Evolutionary conservation across 2,329 filamentous ascomycete species (phyloP).

Genomic region (Cercospora beticola): DNA sequence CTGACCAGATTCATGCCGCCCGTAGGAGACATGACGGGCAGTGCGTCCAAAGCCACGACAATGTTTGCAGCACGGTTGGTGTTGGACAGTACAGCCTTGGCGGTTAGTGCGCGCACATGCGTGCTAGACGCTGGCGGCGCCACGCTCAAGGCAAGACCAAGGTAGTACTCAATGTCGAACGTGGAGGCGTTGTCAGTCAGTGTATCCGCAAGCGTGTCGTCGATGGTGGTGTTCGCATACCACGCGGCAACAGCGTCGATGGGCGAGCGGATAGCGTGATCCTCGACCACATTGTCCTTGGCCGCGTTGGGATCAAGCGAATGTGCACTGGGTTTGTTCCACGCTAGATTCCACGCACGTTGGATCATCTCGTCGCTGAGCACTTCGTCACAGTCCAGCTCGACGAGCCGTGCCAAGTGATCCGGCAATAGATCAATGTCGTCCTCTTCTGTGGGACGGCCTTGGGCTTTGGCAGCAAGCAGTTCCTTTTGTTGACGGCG

Average conservation of each 20-base stretch:
- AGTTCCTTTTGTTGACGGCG: slow-evolving; percentile 58
- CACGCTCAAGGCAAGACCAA: slow-evolving; percentile 68
- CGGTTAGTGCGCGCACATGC: slow-evolving; percentile 57
- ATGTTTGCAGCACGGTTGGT: slow-evolving; percentile 53
- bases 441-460: slow-evolving; percentile 41
- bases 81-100: slow-evolving; percentile 59
- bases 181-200: slow-evolving; percentile 49
- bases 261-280: slow-evolving; percentile 79
- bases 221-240: slow-evolving; percentile 76
- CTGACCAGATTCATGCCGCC: slow-evolving; percentile 48
- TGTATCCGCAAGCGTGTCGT: slow-evolving; percentile 63
- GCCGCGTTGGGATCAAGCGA: slow-evolving; percentile 66
- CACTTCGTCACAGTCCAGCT: slow-evolving; percentile 78
- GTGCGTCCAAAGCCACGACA: slow-evolving; percentile 52
- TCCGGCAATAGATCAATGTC: slow-evolving; percentile 69
- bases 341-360: slow-evolving; percentile 84
- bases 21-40: slow-evolving; percentile 43
- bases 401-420: slow-evolving; percentile 72
- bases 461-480: slow-evolving; percentile 29
- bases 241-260: slow-evolving; percentile 89
- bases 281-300: slow-evolving; percentile 81
- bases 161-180: slow-evolving; percentile 48
- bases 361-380: slow-evolving; percentile 76
- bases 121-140: slow-evolving; percentile 78
- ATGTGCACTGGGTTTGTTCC: slow-evolving; percentile 74